Base-by-base conservation (phyloP, 495 filamentous ascomycete species). In the Lophium mytilinum region DNA sequence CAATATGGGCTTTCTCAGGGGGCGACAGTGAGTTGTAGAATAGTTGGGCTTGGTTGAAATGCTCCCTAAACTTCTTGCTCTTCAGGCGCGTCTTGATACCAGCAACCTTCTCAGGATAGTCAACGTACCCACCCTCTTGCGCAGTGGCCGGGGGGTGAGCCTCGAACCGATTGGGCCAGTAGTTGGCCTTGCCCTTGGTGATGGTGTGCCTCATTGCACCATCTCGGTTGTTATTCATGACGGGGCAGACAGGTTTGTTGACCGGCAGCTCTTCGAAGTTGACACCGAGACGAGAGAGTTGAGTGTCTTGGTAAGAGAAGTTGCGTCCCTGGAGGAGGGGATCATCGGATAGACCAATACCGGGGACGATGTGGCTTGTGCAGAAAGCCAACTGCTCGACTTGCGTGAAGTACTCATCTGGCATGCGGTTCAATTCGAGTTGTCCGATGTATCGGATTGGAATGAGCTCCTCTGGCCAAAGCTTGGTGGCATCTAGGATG, bases 211-310 rank as follows among this genome's bases (percentile, higher is more conserved):
- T 78, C 65, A 83, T 75, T n/a, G 75, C 75, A 9, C 88, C 87
- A 52, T 90, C 88, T 9, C 87, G 79, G 66, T 90, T 84, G 68
- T 88, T 81, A 69, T 91, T 90, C 79, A 89, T 83, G 18, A 88
- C 81, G 0, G 90, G 89, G 60, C 88, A 94, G 11, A 86, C 75
- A 0, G 82, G 84, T 0, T 78, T 72, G 70, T 96, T 96, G 66
- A 95, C 86, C 18, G 90, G 89, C 4, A 95, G 72, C 66, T 95
- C 87, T 62, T 95, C 76, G 82, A 83, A 95, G 71, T 95, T 96
- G 46, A 82, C 73, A 12, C 90, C 90, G 0, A 95, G 79, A 33
- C 90, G 85, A 9, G 80, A 83, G 30, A 94, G 75, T 66, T 95
- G 90, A 1, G 90, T 95, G 60, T 96, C 90, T 39, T 84, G 83